Conservation (phyloP, 176 grass and related monocot genomes). For the Eleusine indica region DNA sequence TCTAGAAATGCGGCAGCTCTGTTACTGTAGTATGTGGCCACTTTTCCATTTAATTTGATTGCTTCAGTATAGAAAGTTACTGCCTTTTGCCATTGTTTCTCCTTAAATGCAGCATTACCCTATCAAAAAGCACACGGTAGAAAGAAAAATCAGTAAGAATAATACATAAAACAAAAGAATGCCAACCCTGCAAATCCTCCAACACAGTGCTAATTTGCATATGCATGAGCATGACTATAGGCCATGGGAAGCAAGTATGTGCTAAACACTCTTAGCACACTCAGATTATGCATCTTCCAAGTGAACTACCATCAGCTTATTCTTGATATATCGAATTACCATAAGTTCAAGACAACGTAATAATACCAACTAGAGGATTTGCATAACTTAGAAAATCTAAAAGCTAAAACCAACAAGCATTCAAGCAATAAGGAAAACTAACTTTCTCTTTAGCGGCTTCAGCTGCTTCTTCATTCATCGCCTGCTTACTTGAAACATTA, state of each 20-base stretch:
- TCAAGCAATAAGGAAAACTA: conserved; percentile 32
- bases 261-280: neutral
- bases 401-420: conserved; percentile 14
- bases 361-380: neutral
- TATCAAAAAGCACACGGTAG: conserved; percentile 30
- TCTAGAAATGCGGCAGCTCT: conserved; percentile 95
- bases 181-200: neutral
- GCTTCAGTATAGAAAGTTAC: conserved; percentile 89
- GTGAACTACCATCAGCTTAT: conserved; percentile 17
- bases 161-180: neutral
- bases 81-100: conserved; percentile 94
- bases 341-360: neutral
- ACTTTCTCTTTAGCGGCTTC: conserved; percentile 94
- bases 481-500: conserved; percentile 68
- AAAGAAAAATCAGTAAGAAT: conserved; percentile 20
- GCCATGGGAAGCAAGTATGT: conserved; percentile 19
- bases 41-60: conserved; percentile 86
- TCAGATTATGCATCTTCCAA: neutral
- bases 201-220: neutral
- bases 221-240: conserved; percentile 14
- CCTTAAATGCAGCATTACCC: conserved; percentile 94
- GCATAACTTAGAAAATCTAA: conserved; percentile 15
- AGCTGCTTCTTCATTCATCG: conserved; percentile 85
- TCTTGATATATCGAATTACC: conserved; percentile 19
- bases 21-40: conserved; percentile 93